phyloP scores from a whole-genome alignment of 768 basidiomycete species.

The Termitomyces sp. region DNA sequence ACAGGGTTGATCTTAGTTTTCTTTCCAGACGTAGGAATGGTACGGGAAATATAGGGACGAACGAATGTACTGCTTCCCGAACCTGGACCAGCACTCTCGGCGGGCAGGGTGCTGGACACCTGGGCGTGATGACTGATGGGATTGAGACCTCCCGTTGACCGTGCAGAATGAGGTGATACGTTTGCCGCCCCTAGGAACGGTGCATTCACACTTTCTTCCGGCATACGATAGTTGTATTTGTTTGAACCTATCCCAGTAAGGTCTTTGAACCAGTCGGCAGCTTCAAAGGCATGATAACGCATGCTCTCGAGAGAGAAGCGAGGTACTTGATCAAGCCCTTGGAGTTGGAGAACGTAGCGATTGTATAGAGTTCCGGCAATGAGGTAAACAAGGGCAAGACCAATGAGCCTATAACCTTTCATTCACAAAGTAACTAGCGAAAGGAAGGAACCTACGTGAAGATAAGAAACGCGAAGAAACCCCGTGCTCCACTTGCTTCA shows the following conservation, averaged over 20 bases:
- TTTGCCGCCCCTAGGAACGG: neutral
- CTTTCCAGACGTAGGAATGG: slow-evolving; percentile 9
- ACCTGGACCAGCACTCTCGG: slow-evolving; percentile 6
- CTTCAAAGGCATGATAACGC: slow-evolving; percentile 40
- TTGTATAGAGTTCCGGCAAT: slow-evolving; percentile 72
- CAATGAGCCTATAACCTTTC: slow-evolving; percentile 36
- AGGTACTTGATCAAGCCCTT: slow-evolving; percentile 71
- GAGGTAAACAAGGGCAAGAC: slow-evolving; percentile 58
- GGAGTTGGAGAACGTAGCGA: slow-evolving; percentile 64
- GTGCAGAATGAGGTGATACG: slow-evolving; percentile 2
- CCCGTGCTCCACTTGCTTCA: slow-evolving; percentile 44
- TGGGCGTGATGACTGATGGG: slow-evolving; percentile 31
- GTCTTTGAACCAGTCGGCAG: slow-evolving; percentile 37
- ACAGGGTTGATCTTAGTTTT: slow-evolving; percentile 30
- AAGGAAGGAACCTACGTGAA: slow-evolving; percentile 46
- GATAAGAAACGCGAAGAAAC: slow-evolving; percentile 47
- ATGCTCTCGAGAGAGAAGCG: slow-evolving; percentile 50
- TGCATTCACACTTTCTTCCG: neutral
- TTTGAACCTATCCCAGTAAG: slow-evolving; percentile 18
- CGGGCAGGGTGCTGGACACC: slow-evolving; percentile 5
- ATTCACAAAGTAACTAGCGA: neutral
- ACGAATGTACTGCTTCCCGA: slow-evolving; percentile 19
- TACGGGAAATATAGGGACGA: slow-evolving; percentile 21
- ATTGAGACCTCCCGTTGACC: slow-evolving; percentile 17
- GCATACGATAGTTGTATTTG: slow-evolving; percentile 15